These are phyloP conservation scores for Glutinoglossum americanum DNA, from an alignment of 495 filamentous ascomycete genomes.

Conservation along the genomic window DNA sequence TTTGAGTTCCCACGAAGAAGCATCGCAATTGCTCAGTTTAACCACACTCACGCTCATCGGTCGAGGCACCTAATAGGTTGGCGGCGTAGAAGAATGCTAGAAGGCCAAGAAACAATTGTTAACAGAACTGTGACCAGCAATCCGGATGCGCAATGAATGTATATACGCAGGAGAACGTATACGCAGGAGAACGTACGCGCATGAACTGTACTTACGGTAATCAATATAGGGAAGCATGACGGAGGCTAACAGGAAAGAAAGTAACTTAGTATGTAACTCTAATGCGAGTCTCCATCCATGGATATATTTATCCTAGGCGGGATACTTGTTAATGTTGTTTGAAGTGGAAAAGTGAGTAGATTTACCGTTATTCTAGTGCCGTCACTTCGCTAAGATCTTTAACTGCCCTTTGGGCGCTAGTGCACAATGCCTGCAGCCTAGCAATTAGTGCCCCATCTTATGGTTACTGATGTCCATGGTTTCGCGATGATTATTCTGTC, in stretches of 20 bases:
- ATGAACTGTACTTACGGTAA: slow-evolving; percentile 31
- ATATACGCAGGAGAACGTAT: background rate
- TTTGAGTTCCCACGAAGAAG: background rate
- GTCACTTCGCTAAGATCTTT: no score
- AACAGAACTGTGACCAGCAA: background rate
- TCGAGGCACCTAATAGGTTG: slow-evolving; percentile 45
- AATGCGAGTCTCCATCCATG: background rate
- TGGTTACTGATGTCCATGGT: no score
- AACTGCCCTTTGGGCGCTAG: no score
- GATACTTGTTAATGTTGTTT: background rate
- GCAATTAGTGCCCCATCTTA: no score
- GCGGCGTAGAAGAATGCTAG: slow-evolving; percentile 53
- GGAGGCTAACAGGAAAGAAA: background rate
- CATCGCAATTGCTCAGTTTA: background rate
- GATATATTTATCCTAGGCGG: background rate
- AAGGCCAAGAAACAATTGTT: slow-evolving; percentile 10
- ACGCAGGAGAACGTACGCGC: background rate
- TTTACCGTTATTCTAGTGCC: no score
- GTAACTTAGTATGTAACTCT: background rate
- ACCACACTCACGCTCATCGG: slow-evolving; percentile 55
- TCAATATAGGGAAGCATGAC: slow-evolving; percentile 79
- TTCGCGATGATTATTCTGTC: no score
- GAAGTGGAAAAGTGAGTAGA: background rate
- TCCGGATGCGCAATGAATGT: no score
- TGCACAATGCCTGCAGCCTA: no score